Conservation (phyloP, 2,329 filamentous ascomycete species). For the Fusarium luffae region DNA sequence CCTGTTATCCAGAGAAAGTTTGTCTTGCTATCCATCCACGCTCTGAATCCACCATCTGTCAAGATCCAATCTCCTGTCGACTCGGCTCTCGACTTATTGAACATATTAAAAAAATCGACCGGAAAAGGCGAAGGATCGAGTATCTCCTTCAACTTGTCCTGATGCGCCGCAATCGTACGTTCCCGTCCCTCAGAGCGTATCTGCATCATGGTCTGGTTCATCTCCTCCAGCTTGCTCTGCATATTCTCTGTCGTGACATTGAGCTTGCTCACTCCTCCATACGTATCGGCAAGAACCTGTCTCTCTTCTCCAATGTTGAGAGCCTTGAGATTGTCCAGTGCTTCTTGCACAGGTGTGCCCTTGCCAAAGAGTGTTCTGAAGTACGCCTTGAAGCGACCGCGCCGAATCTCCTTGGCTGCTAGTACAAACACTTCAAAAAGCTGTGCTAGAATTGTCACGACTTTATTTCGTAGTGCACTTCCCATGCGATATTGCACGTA, state of each 20-base stretch:
- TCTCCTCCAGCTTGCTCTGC: conserved; percentile 49
- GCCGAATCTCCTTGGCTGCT: conserved; percentile 55
- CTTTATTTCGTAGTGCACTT: conserved; percentile 51
- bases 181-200: conserved; percentile 52
- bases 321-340: conserved; percentile 54
- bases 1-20: conserved; percentile 58
- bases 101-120: conserved; percentile 55
- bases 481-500: conserved; percentile 56
- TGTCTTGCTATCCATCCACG: conserved; percentile 54
- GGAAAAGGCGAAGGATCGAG: conserved; percentile 57
- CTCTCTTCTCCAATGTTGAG: conserved; percentile 56
- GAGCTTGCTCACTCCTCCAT: conserved; percentile 52
- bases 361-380: conserved; percentile 54
- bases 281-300: conserved; percentile 58
- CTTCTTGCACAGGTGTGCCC: conserved; percentile 54
- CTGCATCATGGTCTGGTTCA: conserved; percentile 51
- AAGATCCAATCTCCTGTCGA: conserved; percentile 61
- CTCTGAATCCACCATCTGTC: conserved; percentile 51
- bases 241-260: conserved; percentile 52
- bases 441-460: conserved; percentile 56
- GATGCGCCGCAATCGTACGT: conserved; percentile 47
- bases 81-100: conserved; percentile 53
- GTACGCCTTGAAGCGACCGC: conserved; percentile 56
- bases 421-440: conserved; percentile 59
- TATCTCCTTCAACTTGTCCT: conserved; percentile 54